Evolutionary conservation across 495 filamentous ascomycete species (phyloP), one percentile per base, ranked within the genome.

Genomic region (Xylaria cubensis): DNA sequence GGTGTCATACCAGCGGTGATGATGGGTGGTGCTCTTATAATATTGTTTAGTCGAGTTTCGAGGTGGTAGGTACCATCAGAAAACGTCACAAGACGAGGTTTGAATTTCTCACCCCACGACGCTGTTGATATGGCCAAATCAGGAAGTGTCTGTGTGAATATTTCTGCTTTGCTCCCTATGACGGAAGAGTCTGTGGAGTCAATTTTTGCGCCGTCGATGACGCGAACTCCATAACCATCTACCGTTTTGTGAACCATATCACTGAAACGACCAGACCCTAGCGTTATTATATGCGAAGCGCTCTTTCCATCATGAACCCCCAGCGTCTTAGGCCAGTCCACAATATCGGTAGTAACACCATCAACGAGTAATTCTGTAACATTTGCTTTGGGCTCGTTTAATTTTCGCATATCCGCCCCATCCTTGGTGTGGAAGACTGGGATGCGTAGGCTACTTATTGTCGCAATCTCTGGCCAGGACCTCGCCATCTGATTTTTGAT

Each of bases 1-100:
- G 94, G 95, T 3, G 94, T 97, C 94, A 97, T 97, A 75, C 94
- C 94, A 59, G 94, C 93, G n/a, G 97, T 94, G 89, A 97, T 93
- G 67, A 97, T 84, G 0, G 94, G 93, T 2, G 93, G 92, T 19
- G 93, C 85, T 51, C 92, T 91, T 39, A 95, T 82, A 50, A 94
- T 34, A 81, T 92, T 83, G 78, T 90, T 94, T 89, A 95, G 93
- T 85, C 93, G 94, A 50, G 93, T 95, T 80, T 95, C 92, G 26
- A 95, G 92, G 73, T 89, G 93, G 8, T 90, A 94, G 80, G 93
- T 87, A 29, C 93, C 93, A 48, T 85, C 84, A 7, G 92, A 92
- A 21, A 90, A 94, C 80, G 90, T 90, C 71, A 91, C 87, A 34
- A 95, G 85, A 55, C 86, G 88, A 3, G 93, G 93, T 12, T 92